Conservation (phyloP, 768 basidiomycete species). For the Piloderma croceum region DNA sequence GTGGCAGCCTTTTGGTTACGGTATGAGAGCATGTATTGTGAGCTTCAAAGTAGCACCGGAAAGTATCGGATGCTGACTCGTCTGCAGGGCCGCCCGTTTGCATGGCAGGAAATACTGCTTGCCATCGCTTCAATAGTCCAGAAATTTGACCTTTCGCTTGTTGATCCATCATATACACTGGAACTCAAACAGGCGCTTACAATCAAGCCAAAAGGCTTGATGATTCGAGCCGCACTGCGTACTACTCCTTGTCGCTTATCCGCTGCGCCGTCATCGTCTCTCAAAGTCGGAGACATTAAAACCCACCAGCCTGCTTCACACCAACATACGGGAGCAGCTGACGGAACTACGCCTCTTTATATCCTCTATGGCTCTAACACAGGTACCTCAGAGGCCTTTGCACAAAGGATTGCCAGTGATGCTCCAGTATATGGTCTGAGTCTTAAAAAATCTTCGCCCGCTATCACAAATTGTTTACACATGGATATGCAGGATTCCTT, state of each 20-base stretch:
- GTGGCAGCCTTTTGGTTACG: slow-evolving; percentile 37
- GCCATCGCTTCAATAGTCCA: slow-evolving; percentile 38
- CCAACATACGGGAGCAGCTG: background rate
- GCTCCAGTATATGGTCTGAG: slow-evolving; percentile 33
- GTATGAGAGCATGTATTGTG: slow-evolving; percentile 21
- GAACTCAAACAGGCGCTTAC: slow-evolving; percentile 41
- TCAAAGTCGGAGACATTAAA: slow-evolving; percentile 6
- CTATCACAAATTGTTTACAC: background rate
- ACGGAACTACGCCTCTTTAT: slow-evolving; percentile 26
- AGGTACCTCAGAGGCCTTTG: slow-evolving; percentile 44
- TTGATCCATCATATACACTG: slow-evolving; percentile 40
- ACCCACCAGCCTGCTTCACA: background rate
- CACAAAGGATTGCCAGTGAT: slow-evolving; percentile 37
- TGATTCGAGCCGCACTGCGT: slow-evolving; percentile 35
- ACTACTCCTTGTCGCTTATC: slow-evolving; percentile 12
- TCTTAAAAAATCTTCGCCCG: background rate
- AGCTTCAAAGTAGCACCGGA: too few relatives aligned
- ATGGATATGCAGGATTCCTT: slow-evolving; percentile 29
- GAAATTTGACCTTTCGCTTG: slow-evolving; percentile 39
- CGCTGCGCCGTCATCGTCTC: slow-evolving; percentile 13
- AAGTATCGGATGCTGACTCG: too few relatives aligned
- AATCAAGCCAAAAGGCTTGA: slow-evolving; percentile 40
- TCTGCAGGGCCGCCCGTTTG: slow-evolving; percentile 37
- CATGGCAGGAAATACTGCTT: slow-evolving; percentile 43
- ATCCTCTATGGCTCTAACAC: slow-evolving; percentile 44